Base-by-base conservation (phyloP, 345 rosid species). In the Gossypium rotundifolium region DNA sequence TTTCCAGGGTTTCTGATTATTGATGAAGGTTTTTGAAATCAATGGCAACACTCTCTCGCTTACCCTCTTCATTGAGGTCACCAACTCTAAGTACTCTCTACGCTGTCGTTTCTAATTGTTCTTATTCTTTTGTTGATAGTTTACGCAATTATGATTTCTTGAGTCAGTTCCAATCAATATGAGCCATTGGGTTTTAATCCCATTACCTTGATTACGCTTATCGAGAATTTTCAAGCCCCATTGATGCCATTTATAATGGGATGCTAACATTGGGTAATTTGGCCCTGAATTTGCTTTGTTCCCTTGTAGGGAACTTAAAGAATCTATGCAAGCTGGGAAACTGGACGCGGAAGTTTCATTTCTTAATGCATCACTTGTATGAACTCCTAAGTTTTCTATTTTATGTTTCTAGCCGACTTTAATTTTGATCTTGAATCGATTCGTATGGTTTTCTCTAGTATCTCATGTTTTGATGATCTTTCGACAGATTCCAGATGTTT, bases 311-410 rank as follows among this genome's bases (percentile, higher is more conserved):
- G 94, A 86, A 70, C 97, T 93, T 74, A 73, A 83, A 54, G 87
- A 84, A 49, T 86, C 85, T 10, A 87, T 95, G 84, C 87, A 89
- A 65, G 89, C 94, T 45, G 93, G 91, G 82, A 89, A 79, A 20
- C 77, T 93, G 76, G 92, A 88, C 74, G 94, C 96, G 11, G 99
- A 93, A 77, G 89, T 84, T 71, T 92, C 97, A n/a, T 80, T 86
- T 75, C 92, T 91, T 72, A 93, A 91, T 81, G 90, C 99, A 52
- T 88, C 81, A 71, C 94, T 91, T 65, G 98, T 95, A 89, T 8
- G 94, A 48, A 77, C 65, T 33, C 76, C 74, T 5, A 44, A 68
- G 40, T 75, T 44, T 17, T 11, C 12, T 17, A 45, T 62, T 13
- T 53, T 33, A 33, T 33, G 38, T 33, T 33, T 33, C 38, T 33